phyloP scores from a whole-genome alignment of 306 rosid species.

The Crataegus laevigata region DNA sequence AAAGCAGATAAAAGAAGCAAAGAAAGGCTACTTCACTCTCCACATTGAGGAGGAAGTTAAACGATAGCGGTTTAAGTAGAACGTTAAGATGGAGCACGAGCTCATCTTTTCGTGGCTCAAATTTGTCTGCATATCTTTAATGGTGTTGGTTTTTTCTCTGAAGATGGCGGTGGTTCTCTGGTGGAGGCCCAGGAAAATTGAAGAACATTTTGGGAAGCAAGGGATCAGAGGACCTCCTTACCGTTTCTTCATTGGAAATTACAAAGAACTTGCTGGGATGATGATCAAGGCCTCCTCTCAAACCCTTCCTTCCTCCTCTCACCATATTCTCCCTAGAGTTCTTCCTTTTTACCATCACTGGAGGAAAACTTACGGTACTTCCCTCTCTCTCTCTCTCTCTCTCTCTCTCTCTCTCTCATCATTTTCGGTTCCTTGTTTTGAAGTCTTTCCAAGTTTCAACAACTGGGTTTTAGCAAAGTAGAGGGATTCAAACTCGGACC shows the following conservation, averaged over 20 bases:
- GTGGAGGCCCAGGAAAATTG: slow-evolving; percentile 86
- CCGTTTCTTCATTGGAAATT: slow-evolving; percentile 92
- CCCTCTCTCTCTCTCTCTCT: neutral
- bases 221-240: slow-evolving; percentile 96
- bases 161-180: slow-evolving; percentile 50
- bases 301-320: slow-evolving; percentile 75
- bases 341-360: slow-evolving; percentile 96
- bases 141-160: slow-evolving; percentile 23
- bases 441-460: neutral
- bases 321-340: slow-evolving; percentile 92
- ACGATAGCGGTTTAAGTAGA: neutral
- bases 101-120: slow-evolving; percentile 40
- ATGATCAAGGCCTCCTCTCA: slow-evolving; percentile 87
- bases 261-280: slow-evolving; percentile 66
- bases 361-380: slow-evolving; percentile 80
- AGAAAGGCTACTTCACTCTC: slow-evolving; percentile 22
- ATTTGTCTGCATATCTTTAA: slow-evolving; percentile 17
- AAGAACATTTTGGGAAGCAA: slow-evolving; percentile 66
- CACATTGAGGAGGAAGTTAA: neutral
- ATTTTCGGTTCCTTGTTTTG: neutral
- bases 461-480: slow-evolving; percentile 8
- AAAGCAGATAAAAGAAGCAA: neutral
- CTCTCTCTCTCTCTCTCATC: neutral
- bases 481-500: neutral
- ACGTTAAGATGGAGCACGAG: slow-evolving; percentile 26